Base-by-base conservation (phyloP, 2,329 filamentous ascomycete genomes). In the Fusarium sp. region DNA sequence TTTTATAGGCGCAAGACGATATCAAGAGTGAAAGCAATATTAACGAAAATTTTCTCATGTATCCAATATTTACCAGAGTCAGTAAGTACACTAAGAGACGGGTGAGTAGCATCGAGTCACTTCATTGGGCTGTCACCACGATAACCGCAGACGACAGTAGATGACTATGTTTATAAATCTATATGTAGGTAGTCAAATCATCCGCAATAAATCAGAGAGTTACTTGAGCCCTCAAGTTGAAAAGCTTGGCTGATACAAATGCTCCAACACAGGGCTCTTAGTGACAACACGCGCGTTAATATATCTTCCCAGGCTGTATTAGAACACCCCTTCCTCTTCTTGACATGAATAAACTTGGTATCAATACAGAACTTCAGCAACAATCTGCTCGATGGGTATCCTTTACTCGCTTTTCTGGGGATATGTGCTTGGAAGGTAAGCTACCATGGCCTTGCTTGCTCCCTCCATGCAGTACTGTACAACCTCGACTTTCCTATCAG, bases 381-480 rank as follows among this genome's bases (percentile, higher is more conserved):
- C 6, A 18, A 23, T 31, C 18, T 47, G 23, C 12, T 31, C 33
- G 13, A 33, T 12, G 20, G 23, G 36, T 30, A 49, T 61, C 26
- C 9, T 55, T 71, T 47, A 70, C 13, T 65, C 38, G 28, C 45
- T 28, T 16, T 36, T 28, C 28, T 57, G 26, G 12, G 46, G 44
- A 44, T 66, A 59, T n/a, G 37, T 72, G 6, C 73, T 79, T 6
- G 86, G 86, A 23, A 90, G 81, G 72, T 88, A 91, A 31, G 85
- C 88, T n/a, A 89, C 88, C 78, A 91, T 79, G 55, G 91, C 92
- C 80, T 97, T 97, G 79, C 94, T 97, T 8, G 92, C 92, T 13
- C 94, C 93, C 72, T 92, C 86, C 82, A 97, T 92, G 76, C 94
- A 97, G 77, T 98, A 98, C 81, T 99, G 96, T 49, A 92, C 88